These are phyloP conservation scores for Lactarius sp. DNA, from an alignment of 768 basidiomycete species.

Conservation along the genomic window DNA sequence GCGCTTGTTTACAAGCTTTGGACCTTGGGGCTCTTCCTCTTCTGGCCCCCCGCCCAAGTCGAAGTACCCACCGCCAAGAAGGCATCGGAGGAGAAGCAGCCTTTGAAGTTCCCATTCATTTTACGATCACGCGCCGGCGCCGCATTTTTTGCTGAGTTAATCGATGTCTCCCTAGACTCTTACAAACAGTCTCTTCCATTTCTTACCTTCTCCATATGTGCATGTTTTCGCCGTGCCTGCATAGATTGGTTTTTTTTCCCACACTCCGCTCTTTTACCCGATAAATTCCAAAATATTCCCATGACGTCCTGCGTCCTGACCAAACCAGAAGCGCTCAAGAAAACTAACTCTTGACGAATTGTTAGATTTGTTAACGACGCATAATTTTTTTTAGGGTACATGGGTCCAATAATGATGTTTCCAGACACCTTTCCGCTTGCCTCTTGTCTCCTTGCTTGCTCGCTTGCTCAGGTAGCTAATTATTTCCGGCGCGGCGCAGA, in stretches of 20 bases:
- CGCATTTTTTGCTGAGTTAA: not conserved
- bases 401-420: not conserved
- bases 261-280: not conserved
- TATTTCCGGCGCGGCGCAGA: not conserved
- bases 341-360: not conserved
- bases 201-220: not conserved
- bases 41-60: slow-evolving; percentile 15
- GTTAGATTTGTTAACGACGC: not conserved
- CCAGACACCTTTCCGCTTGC: not conserved
- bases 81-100: slow-evolving; percentile 17
- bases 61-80: slow-evolving; percentile 9
- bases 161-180: not conserved
- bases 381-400: slow-evolving; percentile 13
- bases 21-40: slow-evolving; percentile 17
- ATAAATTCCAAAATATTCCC: slow-evolving; percentile 4
- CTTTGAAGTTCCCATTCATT: not conserved
- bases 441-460: not conserved
- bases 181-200: not conserved
- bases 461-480: not conserved
- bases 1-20: slow-evolving; percentile 22
- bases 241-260: not conserved
- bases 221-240: not conserved
- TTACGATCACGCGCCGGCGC: not conserved
- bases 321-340: slow-evolving; percentile 6
- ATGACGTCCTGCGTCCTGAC: slow-evolving; percentile 1